Evolutionary conservation across 2,329 filamentous ascomycete species (phyloP).

Genomic region (Gnomoniopsis smithogilvyi): DNA sequence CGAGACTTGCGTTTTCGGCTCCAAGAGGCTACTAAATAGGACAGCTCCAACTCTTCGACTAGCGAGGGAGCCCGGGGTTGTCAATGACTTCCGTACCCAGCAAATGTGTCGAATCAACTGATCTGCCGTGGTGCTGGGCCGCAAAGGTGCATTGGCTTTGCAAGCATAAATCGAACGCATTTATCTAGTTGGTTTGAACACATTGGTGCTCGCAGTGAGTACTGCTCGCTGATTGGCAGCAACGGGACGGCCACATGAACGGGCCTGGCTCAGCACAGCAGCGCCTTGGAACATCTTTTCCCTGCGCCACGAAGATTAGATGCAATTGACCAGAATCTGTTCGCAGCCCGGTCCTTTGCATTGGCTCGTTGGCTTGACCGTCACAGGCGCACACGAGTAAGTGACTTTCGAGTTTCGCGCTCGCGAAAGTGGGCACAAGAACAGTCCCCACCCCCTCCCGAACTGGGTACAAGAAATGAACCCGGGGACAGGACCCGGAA

Average conservation of each 20-base stretch:
- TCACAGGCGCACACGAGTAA: neutral
- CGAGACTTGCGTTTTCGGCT: too few species aligned
- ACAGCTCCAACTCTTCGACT: neutral
- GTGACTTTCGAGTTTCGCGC: neutral
- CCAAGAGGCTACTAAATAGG: neutral
- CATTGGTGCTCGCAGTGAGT: neutral
- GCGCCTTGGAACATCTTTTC: neutral
- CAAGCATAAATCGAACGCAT: neutral
- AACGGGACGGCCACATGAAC: neutral
- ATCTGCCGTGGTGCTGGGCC: constrained; percentile 8
- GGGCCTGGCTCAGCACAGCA: constrained; percentile 8
- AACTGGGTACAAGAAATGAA: neutral
- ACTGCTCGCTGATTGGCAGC: neutral
- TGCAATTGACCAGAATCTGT: neutral
- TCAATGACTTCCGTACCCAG: neutral
- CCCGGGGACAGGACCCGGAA: neutral
- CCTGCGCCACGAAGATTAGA: neutral
- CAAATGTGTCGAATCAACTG: neutral
- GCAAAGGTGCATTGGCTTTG: constrained; percentile 9
- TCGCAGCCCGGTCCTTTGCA: neutral
- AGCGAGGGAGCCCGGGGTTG: neutral
- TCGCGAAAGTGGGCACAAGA: neutral
- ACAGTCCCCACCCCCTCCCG: neutral
- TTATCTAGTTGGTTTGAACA: constrained; percentile 2
- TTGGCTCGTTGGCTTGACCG: neutral